Base-by-base conservation (phyloP, 2,329 filamentous ascomycete species). In the Sclerotinia nivalis region DNA sequence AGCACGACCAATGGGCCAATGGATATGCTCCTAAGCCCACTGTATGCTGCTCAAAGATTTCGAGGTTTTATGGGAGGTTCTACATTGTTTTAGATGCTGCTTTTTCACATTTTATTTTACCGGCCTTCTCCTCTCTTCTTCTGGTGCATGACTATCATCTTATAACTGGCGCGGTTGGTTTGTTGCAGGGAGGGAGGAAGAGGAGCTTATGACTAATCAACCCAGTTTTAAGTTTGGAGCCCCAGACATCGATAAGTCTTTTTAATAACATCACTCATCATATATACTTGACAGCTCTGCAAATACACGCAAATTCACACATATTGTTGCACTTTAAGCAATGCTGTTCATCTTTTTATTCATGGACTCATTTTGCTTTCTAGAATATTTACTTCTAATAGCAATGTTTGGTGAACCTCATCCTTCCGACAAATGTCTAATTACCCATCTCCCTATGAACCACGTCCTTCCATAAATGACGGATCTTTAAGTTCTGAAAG, bases 201-300 rank as follows among this genome's bases (percentile, higher is more conserved):
- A 4, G 31, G 31, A 4, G 31, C 31, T 31, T 31, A 18, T 47
- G 13, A 54, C 52, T 54, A 54, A 54, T 20, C 52, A 31, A 3
- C 15, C 9, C 8, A 43, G 40, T 43, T 13, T 13, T 43, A 2
- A 54, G 15, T 28, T 10, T 25, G 54, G 54, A 34, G 34, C 28
- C 18, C 7, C 15, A 31, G 31, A 20, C 18, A 58, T 58, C 54
- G n/a, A 37, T 22, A 58, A 4, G 28, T 37, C 31, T 58, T 58
- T 58, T n/a, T 37, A n/a, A 22, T 10, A 37, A 58, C 54, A 58
- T 58, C 54, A 58, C 54, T 58, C 54, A 34, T 56, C 9, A 37
- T n/a, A n/a, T 37, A 22, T 34, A 25, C 22, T 40, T 20, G 34
- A 40, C 22, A 20, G 22, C 37, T 37, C 18, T 25, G 12, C 37